phyloP scores from a whole-genome alignment of 345 rosid genomes.

The Durio zibethinus region DNA sequence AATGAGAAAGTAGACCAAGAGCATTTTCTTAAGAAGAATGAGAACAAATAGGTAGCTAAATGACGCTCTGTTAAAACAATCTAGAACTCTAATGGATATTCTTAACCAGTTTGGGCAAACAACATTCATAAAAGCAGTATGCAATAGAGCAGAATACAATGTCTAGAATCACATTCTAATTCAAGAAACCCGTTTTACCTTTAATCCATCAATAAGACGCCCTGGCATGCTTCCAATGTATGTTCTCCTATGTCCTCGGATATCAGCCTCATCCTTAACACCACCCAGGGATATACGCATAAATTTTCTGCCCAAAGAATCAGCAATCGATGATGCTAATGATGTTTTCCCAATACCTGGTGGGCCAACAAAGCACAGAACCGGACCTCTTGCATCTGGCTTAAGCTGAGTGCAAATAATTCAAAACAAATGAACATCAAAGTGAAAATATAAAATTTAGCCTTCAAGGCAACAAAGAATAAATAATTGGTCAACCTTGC shows the following conservation, averaged over 20 bases:
- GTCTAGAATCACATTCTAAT: background rate
- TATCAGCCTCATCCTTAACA: slow-evolving; percentile 99
- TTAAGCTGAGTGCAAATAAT: slow-evolving; percentile 67
- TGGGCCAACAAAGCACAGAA: slow-evolving; percentile 97
- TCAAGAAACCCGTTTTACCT: slow-evolving; percentile 41
- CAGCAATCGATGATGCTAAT: slow-evolving; percentile 91
- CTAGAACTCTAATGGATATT: background rate
- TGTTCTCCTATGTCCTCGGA: slow-evolving; percentile 98
- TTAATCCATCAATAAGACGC: slow-evolving; percentile 92
- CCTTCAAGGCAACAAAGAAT: slow-evolving; percentile 14
- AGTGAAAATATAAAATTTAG: slow-evolving; percentile 8
- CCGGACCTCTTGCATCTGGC: slow-evolving; percentile 99
- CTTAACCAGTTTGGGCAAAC: background rate
- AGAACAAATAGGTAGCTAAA: background rate
- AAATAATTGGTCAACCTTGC: slow-evolving; percentile 60
- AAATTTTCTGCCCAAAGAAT: slow-evolving; percentile 93
- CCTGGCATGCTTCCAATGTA: slow-evolving; percentile 99
- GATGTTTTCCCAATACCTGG: slow-evolving; percentile 99
- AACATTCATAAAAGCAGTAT: background rate
- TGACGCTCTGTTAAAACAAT: background rate
- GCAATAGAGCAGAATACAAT: background rate
- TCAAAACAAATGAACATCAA: slow-evolving; percentile 25
- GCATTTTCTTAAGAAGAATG: background rate
- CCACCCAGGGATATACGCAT: slow-evolving; percentile 95
- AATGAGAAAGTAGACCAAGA: background rate